A percentile compares a stretch with the other conserved stretches of the same genome.
Conservation (phyloP, 176 grass and related monocot genomes). For the Tuctoria greenei region DNA sequence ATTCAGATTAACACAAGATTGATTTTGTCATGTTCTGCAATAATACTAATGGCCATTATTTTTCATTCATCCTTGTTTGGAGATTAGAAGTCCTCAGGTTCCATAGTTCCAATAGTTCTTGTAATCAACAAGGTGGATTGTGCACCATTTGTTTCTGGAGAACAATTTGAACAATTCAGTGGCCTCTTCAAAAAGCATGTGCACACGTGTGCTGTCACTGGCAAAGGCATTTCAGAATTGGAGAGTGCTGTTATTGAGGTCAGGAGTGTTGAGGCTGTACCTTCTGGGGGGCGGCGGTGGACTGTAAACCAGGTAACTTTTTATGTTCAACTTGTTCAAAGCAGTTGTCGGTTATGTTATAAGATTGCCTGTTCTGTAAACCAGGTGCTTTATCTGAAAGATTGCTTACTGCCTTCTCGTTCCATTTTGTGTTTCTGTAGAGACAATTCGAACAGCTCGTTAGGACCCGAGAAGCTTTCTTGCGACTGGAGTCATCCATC, state of each 20-base stretch:
- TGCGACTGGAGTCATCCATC: slow-evolving; percentile 62
- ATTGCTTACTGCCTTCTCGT: slow-evolving; percentile 1
- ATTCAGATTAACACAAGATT: no score
- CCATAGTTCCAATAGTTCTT: no score
- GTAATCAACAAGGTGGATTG: no score
- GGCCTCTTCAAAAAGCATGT: slow-evolving; percentile 63
- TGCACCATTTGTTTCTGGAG: no score
- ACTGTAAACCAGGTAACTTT: slow-evolving; percentile 76
- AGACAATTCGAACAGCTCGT: slow-evolving; percentile 94
- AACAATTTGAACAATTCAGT: slow-evolving; percentile 48
- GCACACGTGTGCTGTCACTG: slow-evolving; percentile 73
- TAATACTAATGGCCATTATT: no score
- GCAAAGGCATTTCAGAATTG: slow-evolving; percentile 86
- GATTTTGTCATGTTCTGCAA: no score
- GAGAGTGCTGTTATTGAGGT: slow-evolving; percentile 78
- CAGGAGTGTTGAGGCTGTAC: slow-evolving; percentile 64
- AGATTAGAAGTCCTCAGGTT: no score
- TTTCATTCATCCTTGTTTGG: no score
- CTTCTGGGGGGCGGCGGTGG: slow-evolving; percentile 67
- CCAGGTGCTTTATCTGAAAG: slow-evolving; percentile 6
- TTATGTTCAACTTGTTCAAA: not conserved
- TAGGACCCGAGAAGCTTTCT: slow-evolving; percentile 61
- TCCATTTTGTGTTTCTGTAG: slow-evolving; percentile 10
- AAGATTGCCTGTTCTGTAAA: not conserved
- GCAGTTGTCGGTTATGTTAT: not conserved